phyloP scores from a whole-genome alignment of 2,329 filamentous ascomycete genomes.

The Arthrinium phaeospermum region DNA sequence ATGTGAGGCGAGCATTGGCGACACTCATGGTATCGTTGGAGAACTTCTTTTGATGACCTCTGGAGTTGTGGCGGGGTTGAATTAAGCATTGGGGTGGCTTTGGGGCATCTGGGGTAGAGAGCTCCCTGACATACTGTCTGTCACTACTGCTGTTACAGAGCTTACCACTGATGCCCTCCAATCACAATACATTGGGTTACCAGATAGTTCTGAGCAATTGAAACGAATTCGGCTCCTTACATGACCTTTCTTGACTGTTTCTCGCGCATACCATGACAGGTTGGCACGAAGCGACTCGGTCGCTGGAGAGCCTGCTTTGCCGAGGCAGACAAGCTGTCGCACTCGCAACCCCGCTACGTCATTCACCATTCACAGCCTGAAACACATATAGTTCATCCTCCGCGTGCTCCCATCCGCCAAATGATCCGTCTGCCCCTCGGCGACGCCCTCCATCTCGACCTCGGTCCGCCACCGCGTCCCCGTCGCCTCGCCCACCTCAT shows the following conservation, averaged over 20 bases:
- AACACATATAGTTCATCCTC: neutral
- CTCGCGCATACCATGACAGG: too few species aligned
- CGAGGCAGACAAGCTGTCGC: too few species aligned
- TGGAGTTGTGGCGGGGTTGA: neutral
- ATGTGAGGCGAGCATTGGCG: neutral
- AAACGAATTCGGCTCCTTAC: too few species aligned
- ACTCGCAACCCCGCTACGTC: neutral
- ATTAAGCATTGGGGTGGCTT: neutral
- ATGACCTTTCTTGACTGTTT: too few species aligned
- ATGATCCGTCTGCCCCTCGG: neutral
- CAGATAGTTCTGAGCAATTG: too few species aligned
- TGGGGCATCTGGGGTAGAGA: neutral
- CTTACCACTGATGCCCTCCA: too few species aligned
- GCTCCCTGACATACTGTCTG: too few species aligned
- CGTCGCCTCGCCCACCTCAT: conserved; percentile 55
- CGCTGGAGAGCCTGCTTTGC: too few species aligned
- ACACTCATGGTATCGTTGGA: neutral
- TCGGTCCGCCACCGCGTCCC: conserved; percentile 56
- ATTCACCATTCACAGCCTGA: neutral
- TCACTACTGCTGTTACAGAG: too few species aligned
- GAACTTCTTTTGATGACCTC: neutral
- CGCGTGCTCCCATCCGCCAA: neutral
- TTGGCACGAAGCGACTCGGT: too few species aligned
- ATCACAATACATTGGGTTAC: too few species aligned
- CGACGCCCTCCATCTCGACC: conserved; percentile 37